phyloP scores from a whole-genome alignment of 2,329 filamentous ascomycete genomes.

The Trematosphaeria pertusa region DNA sequence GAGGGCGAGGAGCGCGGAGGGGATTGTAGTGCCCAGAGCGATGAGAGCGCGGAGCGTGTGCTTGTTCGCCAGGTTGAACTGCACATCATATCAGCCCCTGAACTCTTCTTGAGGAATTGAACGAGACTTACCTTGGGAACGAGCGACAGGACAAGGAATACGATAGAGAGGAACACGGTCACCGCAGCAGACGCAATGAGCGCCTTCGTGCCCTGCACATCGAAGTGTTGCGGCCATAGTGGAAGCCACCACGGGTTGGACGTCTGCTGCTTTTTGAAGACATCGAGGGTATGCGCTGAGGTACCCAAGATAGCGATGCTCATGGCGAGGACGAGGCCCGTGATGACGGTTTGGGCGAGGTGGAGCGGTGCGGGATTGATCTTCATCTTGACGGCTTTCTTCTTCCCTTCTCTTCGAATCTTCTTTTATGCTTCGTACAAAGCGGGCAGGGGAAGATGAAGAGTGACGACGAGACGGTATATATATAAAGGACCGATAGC shows the following conservation, averaged over 20 bases:
- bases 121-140: constrained; percentile 40
- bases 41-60: constrained; percentile 50
- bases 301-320: constrained; percentile 53
- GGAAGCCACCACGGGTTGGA: constrained; percentile 58
- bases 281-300: constrained; percentile 51
- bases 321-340: constrained; percentile 48
- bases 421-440: too few relatives aligned
- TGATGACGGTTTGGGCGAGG: constrained; percentile 41
- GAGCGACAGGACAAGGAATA: constrained; percentile 43
- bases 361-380: constrained; percentile 48
- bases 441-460: background rate
- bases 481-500: constrained; percentile 16
- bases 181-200: constrained; percentile 49
- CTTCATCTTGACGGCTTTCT: constrained; percentile 32
- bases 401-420: constrained; percentile 7
- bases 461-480: constrained; percentile 4
- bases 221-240: constrained; percentile 57
- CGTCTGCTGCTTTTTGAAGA: constrained; percentile 52
- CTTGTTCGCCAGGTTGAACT: constrained; percentile 42
- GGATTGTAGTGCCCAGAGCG: constrained; percentile 43
- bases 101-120: background rate
- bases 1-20: constrained; percentile 49
- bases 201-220: constrained; percentile 51
- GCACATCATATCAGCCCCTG: constrained; percentile 16
- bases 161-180: constrained; percentile 48